Base-by-base conservation (phyloP, 495 filamentous ascomycete species). In the Xylaria sp. region DNA sequence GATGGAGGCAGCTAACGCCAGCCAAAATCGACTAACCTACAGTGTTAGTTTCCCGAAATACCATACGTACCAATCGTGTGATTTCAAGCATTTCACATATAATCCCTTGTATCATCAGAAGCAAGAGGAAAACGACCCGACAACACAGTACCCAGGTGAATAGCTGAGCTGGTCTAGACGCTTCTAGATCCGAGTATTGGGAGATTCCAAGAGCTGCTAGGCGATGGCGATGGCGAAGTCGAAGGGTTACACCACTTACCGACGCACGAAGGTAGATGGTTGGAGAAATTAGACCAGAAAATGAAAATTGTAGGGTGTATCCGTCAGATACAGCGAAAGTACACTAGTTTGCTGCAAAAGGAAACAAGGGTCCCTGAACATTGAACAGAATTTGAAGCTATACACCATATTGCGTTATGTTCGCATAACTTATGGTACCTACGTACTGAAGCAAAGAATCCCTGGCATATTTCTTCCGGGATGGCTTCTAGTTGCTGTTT, bases 11-110 rank as follows among this genome's bases (percentile, higher is more conserved):
- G 24, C n/a, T 53, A 58, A 58, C 55, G 31, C 29, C 55, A 58
- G 55, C 55, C 55, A 29, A 55, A 14, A 29, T 55, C 35, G 50
- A 31, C 26, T 29, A n/a, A n/a, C n/a, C n/a, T n/a, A 12, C 50
- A 5, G 14, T 35, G 55, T 37, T 58, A 37, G 31, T 58, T 15
- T 9, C 55, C 31, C 31, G 31, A 37, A 33, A 17, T 58, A n/a
- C 55, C 55, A 35, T 35, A n/a, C 55, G 31, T 58, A n/a, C 55
- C 55, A 35, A 58, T 37, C 55, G 17, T 58, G 55, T n/a, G 55
- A 33, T 37, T 58, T 58, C 21, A 17, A 58, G 11, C 8, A 35
- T 35, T 58, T 35, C 15, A 33, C 52, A 57, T 33, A 29, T 55
- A 14, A 29, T 8, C 24, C 50, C 50, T 17, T 14, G 50, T 55